Base-by-base conservation (phyloP, 345 rosid species). In the Bruguiera parviflora region DNA sequence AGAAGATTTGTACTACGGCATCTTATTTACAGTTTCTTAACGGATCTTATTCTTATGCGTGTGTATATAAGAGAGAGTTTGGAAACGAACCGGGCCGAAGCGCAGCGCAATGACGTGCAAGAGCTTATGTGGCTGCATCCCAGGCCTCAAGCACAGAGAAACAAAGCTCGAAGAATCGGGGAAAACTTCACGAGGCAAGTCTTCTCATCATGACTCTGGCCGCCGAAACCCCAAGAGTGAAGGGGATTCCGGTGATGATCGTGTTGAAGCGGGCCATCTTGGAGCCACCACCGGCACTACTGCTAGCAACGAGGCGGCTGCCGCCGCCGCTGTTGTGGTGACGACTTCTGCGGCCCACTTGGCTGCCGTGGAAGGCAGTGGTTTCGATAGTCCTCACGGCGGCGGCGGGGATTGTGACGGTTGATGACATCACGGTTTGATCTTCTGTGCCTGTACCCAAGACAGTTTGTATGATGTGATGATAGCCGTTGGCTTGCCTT, bases 311-410 rank as follows among this genome's bases (percentile, higher is more conserved):
- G 78, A 71, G 27, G 68, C 77, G 3, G 75, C 68, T 5, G 76
- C 77, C 3, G 75, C 68, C 7, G 76, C 71, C 16, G 61, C 68
- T 64, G 79, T 65, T 57, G 70, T 51, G 24, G 64, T 63, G 1
- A 63, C 53, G 8, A 27, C 22, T 47, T 28, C 63, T 19, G 65
- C 72, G 25, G 71, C 59, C 27, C 67, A 67, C 51, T 21, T 46
- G 22, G 61, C 83, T 19, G 71, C 71, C 28, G 6, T 62, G 47
- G 83, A 77, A 22, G 77, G 76, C 16, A 58, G 76, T 43, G 75
- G 58, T 37, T 53, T 53, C 1, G 80, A 58, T 25, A 65, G 82
- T 35, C 35, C 66, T 37, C 73, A 64, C 5, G 79, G 77, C 0
- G 74, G 82, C 0, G 77, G 65, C 0, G 78, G 52, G 2, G 68